phyloP scores from a whole-genome alignment of 2,329 filamentous ascomycete genomes.

The Calonectria pauciramosa region DNA sequence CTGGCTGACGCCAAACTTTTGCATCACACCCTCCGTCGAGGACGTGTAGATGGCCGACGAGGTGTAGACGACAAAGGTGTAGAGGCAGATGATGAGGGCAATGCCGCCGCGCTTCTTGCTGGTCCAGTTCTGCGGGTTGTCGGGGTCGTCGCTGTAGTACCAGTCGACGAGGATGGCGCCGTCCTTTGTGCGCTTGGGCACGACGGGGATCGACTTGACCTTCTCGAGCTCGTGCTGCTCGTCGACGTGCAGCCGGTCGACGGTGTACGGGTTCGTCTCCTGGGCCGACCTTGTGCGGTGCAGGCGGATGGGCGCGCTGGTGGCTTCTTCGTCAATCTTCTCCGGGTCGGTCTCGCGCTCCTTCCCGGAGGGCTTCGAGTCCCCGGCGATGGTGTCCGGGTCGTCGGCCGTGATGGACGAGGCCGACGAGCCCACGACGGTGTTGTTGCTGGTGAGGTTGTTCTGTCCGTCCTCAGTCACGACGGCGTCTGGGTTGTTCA shows the following conservation, averaged over 20 bases:
- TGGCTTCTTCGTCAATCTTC: constrained; percentile 3
- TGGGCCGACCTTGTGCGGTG: constrained; percentile 42
- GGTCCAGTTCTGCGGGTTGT: constrained; percentile 70
- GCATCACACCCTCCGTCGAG: constrained; percentile 62
- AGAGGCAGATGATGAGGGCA: constrained; percentile 63
- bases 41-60: constrained; percentile 63
- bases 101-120: constrained; percentile 57
- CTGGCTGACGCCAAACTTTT: constrained; percentile 65
- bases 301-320: constrained; percentile 27
- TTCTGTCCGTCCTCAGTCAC: constrained; percentile 31
- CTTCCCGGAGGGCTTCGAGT: constrained; percentile 15
- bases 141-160: constrained; percentile 68
- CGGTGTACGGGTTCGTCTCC: constrained; percentile 39
- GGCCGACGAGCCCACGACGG: constrained; percentile 37
- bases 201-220: constrained; percentile 62
- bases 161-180: constrained; percentile 67
- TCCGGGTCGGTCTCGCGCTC: constrained; percentile 34
- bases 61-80: constrained; percentile 72
- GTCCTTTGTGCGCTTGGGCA: constrained; percentile 63
- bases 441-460: constrained; percentile 25
- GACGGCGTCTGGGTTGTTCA: constrained; percentile 48
- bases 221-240: constrained; percentile 55
- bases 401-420: constrained; percentile 41
- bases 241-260: constrained; percentile 46
- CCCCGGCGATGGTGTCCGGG: constrained; percentile 14